Evolutionary conservation across 306 rosid species (phyloP).

Genomic region (Cicer cuneatum): DNA sequence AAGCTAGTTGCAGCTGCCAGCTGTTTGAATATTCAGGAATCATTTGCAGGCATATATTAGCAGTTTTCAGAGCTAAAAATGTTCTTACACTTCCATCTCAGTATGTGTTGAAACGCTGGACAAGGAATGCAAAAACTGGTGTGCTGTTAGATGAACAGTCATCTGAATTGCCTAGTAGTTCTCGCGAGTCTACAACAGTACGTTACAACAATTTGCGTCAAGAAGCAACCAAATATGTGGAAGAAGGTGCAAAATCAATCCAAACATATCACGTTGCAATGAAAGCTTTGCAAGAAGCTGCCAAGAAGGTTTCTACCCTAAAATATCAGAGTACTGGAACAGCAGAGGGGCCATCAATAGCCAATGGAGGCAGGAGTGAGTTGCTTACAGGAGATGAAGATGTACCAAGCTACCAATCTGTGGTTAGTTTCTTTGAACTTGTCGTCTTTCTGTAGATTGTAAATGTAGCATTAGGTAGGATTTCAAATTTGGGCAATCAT

Average conservation of each 20-base stretch:
- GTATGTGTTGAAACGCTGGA: slow-evolving; percentile 87
- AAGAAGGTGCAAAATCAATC: slow-evolving; percentile 92
- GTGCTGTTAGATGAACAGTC: slow-evolving; percentile 55
- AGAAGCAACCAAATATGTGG: slow-evolving; percentile 87
- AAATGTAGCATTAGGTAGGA: neutral
- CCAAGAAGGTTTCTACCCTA: slow-evolving; percentile 64
- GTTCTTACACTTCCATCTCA: slow-evolving; percentile 87
- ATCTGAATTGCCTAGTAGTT: slow-evolving; percentile 58
- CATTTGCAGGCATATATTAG: slow-evolving; percentile 82
- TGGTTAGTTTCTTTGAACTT: slow-evolving; percentile 58
- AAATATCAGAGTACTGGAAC: slow-evolving; percentile 60
- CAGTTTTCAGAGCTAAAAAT: slow-evolving; percentile 84
- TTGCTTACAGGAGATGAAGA: slow-evolving; percentile 63
- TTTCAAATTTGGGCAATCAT: slow-evolving; percentile 29
- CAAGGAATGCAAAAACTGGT: slow-evolving; percentile 79
- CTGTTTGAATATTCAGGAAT: slow-evolving; percentile 89
- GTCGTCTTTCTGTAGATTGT: slow-evolving; percentile 26
- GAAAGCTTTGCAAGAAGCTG: slow-evolving; percentile 83
- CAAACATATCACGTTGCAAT: slow-evolving; percentile 78
- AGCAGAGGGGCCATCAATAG: slow-evolving; percentile 50
- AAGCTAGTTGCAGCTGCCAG: slow-evolving; percentile 89
- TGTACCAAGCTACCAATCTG: slow-evolving; percentile 55
- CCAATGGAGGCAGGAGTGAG: slow-evolving; percentile 64
- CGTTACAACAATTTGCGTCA: slow-evolving; percentile 77
- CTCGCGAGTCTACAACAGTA: slow-evolving; percentile 64